A percentile compares a stretch with the other conserved stretches of the same genome.
phyloP scores from a whole-genome alignment of 2,329 filamentous ascomycete species.

The Epichloe bromicola region DNA sequence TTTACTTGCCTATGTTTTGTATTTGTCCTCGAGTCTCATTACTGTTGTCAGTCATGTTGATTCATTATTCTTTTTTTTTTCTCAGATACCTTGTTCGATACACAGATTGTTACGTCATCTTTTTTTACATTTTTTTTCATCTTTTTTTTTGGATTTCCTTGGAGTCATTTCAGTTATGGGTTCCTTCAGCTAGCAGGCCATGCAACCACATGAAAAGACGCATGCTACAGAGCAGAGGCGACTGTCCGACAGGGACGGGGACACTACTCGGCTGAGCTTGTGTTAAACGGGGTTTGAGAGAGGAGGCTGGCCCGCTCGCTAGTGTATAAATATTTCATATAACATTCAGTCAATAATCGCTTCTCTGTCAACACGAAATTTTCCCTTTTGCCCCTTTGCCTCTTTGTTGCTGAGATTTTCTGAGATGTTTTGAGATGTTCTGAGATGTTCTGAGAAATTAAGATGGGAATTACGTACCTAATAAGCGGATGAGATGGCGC shows the following conservation, averaged over 20 bases:
- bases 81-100: constrained; percentile 50
- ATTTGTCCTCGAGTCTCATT: constrained; percentile 13
- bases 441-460: neutral
- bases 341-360: constrained; percentile 18
- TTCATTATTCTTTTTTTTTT: constrained; percentile 14
- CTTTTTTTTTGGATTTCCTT: neutral
- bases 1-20: constrained; percentile 8
- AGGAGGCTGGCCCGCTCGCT: constrained; percentile 18
- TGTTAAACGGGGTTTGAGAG: constrained; percentile 9
- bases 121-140: neutral
- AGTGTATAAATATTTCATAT: constrained; percentile 23
- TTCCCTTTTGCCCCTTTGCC: neutral
- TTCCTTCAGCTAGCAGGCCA: constrained; percentile 1
- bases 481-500: neutral
- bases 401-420: neutral
- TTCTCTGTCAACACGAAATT: constrained; percentile 7
- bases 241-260: neutral
- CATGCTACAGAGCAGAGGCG: neutral
- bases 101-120: constrained; percentile 21
- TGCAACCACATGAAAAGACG: constrained; percentile 1
- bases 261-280: neutral
- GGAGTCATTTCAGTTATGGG: neutral
- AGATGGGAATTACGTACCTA: neutral
- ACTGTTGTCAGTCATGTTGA: constrained; percentile 12
- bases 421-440: neutral